These are phyloP conservation scores for Lactarius hatsudake DNA, from an alignment of 768 basidiomycete genomes.

Conservation along the genomic window DNA sequence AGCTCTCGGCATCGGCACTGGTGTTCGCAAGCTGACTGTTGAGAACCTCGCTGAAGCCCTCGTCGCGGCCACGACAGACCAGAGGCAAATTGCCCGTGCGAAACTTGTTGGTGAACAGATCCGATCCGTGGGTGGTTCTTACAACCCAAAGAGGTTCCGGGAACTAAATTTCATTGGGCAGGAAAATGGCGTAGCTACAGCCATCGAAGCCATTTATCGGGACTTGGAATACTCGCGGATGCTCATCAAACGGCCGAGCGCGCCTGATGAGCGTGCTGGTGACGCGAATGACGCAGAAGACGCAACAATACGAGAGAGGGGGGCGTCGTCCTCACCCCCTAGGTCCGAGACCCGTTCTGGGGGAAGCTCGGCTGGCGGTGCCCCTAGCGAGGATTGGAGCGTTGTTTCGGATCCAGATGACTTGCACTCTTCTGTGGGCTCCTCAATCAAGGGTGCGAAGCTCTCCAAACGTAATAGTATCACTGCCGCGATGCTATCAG, in stretches of 20 bases:
- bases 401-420: constrained; percentile 79
- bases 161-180: constrained; percentile 33
- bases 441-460: constrained; percentile 29
- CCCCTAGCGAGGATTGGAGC: constrained; percentile 81
- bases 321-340: constrained; percentile 23
- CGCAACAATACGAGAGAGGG: constrained; percentile 34
- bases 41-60: constrained; percentile 78
- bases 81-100: constrained; percentile 86
- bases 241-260: constrained; percentile 61
- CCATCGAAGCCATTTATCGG: constrained; percentile 93
- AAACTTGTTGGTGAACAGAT: constrained; percentile 84
- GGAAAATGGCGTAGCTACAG: constrained; percentile 94
- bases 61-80: constrained; percentile 76
- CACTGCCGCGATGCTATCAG: constrained; percentile 28
- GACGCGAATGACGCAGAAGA: constrained; percentile 37
- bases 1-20: constrained; percentile 86
- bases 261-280: constrained; percentile 26
- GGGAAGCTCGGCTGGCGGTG: constrained; percentile 45
- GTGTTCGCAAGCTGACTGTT: constrained; percentile 84
- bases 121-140: constrained; percentile 53
- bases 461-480: constrained; percentile 46
- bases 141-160: background rate
- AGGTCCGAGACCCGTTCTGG: constrained; percentile 26
- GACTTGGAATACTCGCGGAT: constrained; percentile 93
- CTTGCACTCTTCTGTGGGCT: constrained; percentile 52